Evolutionary conservation across 179 eudicot genomes (phyloP), one percentile per base, ranked within the genome.

Genomic region (Beta corolliflora): DNA sequence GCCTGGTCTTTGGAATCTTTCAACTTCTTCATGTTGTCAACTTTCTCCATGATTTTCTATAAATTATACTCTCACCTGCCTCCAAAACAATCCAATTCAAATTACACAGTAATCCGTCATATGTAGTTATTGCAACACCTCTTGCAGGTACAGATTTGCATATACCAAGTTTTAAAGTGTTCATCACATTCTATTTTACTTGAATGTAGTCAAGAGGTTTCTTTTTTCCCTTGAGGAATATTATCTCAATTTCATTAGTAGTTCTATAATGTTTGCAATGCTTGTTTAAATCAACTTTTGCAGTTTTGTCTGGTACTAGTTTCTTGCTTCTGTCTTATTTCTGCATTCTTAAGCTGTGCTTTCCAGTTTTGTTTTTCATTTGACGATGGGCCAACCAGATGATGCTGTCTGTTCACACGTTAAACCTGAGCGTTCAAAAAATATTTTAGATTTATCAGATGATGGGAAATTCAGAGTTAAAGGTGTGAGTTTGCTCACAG

Each of bases 381-480:
- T 23, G 11, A 13, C 5, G 14, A 61, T 76, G 79, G 16, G 41
- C 67, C 79, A 48, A 46, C 70, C 70, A 76, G 41, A 60, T 19
- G 78, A 36, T 46, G 5, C 41, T 60, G 79, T 60, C 25, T 8
- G 59, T 44, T 44, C 66, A 44, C n/a, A 46, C 58, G 29, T 41
- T 11, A 44, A 21, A 41, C 68, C 81, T 65, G 61, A 74, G 3
- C 23, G 50, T 71, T 59, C 76, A 55, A 77, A 76, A n/a, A 71
- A 76, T 52, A 25, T n/a, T 54, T 87, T 91, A 46, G 74, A 83
- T 4, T 80, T 88, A 56, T 74, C 87, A n/a, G 81, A 69, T 11
- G 86, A 83, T 66, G 90, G 89, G 5, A 91, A 84, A 52, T 83
- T 91, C 55, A 81, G 25, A 45, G 89, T 89, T 5, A 83, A 76